Percentiles rank a stretch among this genome's conserved stretches.
These are phyloP conservation scores for Myriosclerotinia scirpicola DNA, from an alignment of 2,329 filamentous ascomycete genomes.

Conservation along the genomic window DNA sequence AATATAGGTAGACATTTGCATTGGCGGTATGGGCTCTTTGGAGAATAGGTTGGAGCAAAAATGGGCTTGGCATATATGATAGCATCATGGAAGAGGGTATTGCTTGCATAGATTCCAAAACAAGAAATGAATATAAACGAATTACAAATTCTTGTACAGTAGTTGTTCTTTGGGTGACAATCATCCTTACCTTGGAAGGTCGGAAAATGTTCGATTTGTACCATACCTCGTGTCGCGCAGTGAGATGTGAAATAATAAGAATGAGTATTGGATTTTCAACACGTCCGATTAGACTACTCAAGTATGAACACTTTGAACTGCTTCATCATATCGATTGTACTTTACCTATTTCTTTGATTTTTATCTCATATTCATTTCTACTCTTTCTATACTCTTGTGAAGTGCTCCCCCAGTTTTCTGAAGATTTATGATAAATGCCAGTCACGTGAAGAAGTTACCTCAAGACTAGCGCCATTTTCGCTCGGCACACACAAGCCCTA, in stretches of 20 bases:
- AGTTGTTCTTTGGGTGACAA: background rate
- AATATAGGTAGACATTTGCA: slow-evolving; percentile 8
- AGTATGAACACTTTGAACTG: background rate
- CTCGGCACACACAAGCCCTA: slow-evolving; percentile 26
- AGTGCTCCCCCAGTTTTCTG: background rate
- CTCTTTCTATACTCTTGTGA: background rate
- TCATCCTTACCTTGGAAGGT: background rate
- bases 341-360: too few species aligned
- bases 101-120: background rate
- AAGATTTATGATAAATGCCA: too few species aligned
- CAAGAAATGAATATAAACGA: background rate
- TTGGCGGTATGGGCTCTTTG: slow-evolving; percentile 4
- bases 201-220: too few species aligned
- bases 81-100: background rate
- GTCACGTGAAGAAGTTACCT: background rate
- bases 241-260: too few species aligned
- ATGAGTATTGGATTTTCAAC: too few species aligned
- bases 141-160: background rate
- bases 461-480: slow-evolving; percentile 17
- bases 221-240: too few species aligned
- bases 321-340: background rate
- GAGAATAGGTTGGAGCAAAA: background rate
- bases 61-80: background rate
- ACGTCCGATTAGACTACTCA: too few species aligned
- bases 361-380: background rate